Evolutionary conservation across 768 basidiomycete species (phyloP), one percentile per base, ranked within the genome.

Genomic region (Hygrocybe coccinea): DNA sequence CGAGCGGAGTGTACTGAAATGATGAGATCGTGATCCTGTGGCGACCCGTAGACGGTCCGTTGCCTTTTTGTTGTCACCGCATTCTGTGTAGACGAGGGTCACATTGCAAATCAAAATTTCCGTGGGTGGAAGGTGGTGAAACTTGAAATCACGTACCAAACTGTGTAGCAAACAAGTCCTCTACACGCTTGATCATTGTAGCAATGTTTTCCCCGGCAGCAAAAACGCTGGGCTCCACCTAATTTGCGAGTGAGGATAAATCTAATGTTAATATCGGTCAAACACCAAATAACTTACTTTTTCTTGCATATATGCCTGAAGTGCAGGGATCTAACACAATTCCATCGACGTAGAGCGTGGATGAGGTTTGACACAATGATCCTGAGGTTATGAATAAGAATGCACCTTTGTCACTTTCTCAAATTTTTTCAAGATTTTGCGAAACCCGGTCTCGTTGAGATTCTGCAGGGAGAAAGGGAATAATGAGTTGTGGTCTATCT

Each of bases 391-490:
- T 25, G 22, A 24, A 25, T 24, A 14, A n/a, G n/a, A n/a, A 57
- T 67, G 9, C 62, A 88, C 86, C 68, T 79, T 83, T 10, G 91
- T 87, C 2, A 79, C 71, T 66, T 90, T 94, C 65, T 87, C 88
- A 59, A 89, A 93, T 67, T 91, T 93, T 71, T 88, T 92, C 55
- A 93, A 66, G 0, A 84, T 85, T 65, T 93, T 93, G 24, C 88
- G 77, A 67, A 97, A 93, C 1, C 95, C 97, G 1, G 91, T 89
- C 9, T 92, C 69, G 67, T 99, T 98, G 38, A 98, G 71, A 44
- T 87, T 83, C 86, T 91, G 59, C 17, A 15, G 12, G 53, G 29
- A 29, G 33, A 25, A 17, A 33, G 19, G 44, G 11, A 29, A 14
- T 1, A 11, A 50, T 14, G 2, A 9, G 36, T 2, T 34, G 36